A percentile compares a stretch with the other conserved stretches of the same genome.
phyloP scores from a whole-genome alignment of 345 rosid species.

The Luvunga scandens region DNA sequence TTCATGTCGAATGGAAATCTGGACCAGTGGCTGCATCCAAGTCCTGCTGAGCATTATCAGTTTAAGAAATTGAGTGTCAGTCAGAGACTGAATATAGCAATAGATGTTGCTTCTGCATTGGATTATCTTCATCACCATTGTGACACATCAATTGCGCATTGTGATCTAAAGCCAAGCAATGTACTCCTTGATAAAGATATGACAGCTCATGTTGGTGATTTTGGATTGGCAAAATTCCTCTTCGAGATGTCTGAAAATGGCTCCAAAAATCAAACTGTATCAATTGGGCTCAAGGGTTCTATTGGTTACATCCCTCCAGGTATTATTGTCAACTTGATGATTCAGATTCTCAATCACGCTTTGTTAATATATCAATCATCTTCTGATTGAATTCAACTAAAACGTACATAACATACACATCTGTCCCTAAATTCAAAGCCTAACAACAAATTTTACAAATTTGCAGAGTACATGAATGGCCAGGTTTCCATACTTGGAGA shows the following conservation, averaged over 20 bases:
- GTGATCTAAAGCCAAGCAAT: constrained; percentile 38
- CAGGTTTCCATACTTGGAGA: constrained; percentile 24
- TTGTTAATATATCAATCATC: not conserved
- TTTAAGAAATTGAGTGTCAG: constrained; percentile 8
- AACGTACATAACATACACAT: not conserved
- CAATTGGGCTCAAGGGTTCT: constrained; percentile 29
- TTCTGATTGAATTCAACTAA: not conserved
- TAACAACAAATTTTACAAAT: not conserved
- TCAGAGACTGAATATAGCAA: constrained; percentile 29
- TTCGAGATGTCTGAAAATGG: not conserved
- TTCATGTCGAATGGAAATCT: constrained; percentile 29
- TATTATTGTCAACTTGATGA: not conserved
- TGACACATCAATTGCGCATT: constrained; percentile 27
- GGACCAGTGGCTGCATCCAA: constrained; percentile 24
- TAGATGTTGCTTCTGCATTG: constrained; percentile 30
- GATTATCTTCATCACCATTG: constrained; percentile 32
- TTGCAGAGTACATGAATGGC: constrained; percentile 22
- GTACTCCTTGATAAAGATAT: constrained; percentile 25
- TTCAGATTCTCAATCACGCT: too few relatives aligned
- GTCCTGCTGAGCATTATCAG: not conserved
- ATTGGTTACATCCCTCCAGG: constrained; percentile 36
- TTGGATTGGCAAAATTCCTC: constrained; percentile 26
- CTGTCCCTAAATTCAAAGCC: not conserved
- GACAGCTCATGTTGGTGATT: constrained; percentile 32
- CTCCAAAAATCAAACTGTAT: not conserved